These are phyloP conservation scores for Rubia tinctorum DNA, from an alignment of 305 asterid species.

Conservation along the genomic window DNA sequence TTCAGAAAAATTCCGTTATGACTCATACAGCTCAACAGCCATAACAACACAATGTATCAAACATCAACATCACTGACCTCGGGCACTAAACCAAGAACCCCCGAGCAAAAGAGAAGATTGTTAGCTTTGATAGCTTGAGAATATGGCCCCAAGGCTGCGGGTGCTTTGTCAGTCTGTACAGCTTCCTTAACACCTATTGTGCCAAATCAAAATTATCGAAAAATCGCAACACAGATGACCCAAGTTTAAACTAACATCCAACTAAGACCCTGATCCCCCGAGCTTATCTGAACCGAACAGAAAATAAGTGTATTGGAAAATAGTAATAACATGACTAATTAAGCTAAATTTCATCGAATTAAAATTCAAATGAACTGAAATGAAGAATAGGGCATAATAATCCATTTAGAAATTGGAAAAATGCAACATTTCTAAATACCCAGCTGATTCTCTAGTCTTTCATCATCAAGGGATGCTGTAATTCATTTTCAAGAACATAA, in stretches of 20 bases:
- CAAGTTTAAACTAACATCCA: neutral
- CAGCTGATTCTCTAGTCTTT: neutral
- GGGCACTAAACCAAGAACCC: slow-evolving; percentile 76
- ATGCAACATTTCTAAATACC: neutral
- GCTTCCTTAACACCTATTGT: slow-evolving; percentile 60
- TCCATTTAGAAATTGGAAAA: neutral
- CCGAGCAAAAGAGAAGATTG: slow-evolving; percentile 65
- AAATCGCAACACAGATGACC: neutral
- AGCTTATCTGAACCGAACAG: too few species aligned
- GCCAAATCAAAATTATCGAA: neutral
- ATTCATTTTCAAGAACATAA: neutral
- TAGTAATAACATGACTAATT: too few species aligned
- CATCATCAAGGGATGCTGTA: neutral
- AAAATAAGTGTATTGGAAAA: too few species aligned
- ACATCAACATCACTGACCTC: slow-evolving; percentile 47
- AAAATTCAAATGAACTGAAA: too few species aligned
- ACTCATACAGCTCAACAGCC: neutral
- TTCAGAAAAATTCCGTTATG: slow-evolving; percentile 5
- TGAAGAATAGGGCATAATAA: neutral
- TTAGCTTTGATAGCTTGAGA: slow-evolving; percentile 83
- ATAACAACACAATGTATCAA: neutral
- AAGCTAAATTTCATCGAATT: too few species aligned
- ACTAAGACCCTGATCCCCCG: too few species aligned
- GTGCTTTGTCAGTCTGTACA: slow-evolving; percentile 71
- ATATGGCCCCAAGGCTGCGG: slow-evolving; percentile 86